Evolutionary conservation across 108 stramenopile species (phyloP).

Genomic region (Pseudonitzschia multistriata): DNA sequence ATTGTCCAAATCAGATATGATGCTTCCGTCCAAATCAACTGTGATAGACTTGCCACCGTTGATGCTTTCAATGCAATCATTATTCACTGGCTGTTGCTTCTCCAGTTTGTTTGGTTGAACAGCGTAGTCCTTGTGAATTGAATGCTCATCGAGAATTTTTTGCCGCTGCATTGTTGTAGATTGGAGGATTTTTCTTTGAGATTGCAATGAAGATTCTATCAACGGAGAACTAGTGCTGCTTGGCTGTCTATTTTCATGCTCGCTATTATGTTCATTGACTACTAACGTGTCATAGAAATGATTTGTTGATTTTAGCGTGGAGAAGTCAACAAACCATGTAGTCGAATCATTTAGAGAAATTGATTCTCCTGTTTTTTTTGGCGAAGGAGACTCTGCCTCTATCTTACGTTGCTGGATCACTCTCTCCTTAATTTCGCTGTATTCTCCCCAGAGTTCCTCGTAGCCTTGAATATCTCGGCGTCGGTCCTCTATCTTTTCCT

Average conservation of each 20-base stretch:
- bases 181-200: constrained; percentile 22
- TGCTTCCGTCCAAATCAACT: background rate
- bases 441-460: constrained; percentile 36
- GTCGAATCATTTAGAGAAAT: background rate
- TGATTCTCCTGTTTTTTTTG: background rate
- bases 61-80: constrained; percentile 14
- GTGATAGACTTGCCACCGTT: constrained; percentile 5
- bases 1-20: constrained; percentile 27
- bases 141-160: background rate
- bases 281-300: background rate
- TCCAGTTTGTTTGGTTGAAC: background rate
- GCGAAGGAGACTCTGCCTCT: background rate
- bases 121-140: background rate
- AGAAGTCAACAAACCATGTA: constrained; percentile 19
- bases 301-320: constrained; percentile 1
- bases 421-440: constrained; percentile 26
- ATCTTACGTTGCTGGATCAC: constrained; percentile 2
- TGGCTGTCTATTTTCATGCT: constrained; percentile 16
- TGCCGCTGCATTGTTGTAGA: constrained; percentile 9
- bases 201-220: constrained; percentile 16
- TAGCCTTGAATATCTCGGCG: constrained; percentile 32
- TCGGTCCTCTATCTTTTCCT: constrained; percentile 36
- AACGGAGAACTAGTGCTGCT: constrained; percentile 31
- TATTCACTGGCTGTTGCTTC: background rate
- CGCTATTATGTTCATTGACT: constrained; percentile 4